A percentile compares a stretch with the other conserved stretches of the same genome.
Conservation (phyloP, 441 rosid species). For the Daphne laureola region DNA sequence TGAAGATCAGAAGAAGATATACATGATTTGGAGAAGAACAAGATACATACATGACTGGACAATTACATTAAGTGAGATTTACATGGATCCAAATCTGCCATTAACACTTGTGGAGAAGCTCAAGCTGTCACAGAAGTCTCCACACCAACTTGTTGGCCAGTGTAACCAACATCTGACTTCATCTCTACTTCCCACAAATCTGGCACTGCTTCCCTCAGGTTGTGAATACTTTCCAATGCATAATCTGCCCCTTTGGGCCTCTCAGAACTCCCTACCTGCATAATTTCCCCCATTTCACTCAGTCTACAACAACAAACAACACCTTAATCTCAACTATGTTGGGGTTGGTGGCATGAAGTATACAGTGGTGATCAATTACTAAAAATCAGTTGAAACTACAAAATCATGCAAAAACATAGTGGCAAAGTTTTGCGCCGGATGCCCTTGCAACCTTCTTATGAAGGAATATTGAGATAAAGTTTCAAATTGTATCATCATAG, state of each 20-base stretch:
- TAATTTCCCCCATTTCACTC: background rate
- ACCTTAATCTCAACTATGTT: too few relatives aligned
- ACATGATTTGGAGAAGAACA: conserved; percentile 4
- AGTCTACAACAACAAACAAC: too few relatives aligned
- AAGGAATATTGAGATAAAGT: too few relatives aligned
- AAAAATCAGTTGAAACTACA: too few relatives aligned
- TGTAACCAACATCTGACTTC: conserved; percentile 49
- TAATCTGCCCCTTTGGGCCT: conserved; percentile 83
- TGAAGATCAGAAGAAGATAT: too few relatives aligned
- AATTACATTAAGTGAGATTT: conserved; percentile 13
- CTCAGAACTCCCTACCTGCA: conserved; percentile 63
- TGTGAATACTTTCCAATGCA: conserved; percentile 77
- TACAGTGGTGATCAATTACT: too few relatives aligned
- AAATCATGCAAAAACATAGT: too few relatives aligned
- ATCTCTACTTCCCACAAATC: conserved; percentile 57
- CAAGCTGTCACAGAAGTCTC: conserved; percentile 77
- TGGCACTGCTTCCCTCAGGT: conserved; percentile 74
- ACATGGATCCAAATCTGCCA: conserved; percentile 10
- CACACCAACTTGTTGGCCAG: conserved; percentile 35
- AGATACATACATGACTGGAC: conserved; percentile 28
- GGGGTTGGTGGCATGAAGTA: too few relatives aligned
- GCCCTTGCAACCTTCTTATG: too few relatives aligned
- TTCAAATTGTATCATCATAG: too few relatives aligned
- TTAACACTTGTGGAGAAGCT: conserved; percentile 12
- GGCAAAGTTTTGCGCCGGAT: too few relatives aligned